Conservation (phyloP, 1,284 basidiomycete genomes). For the Clitocybe nebularis region DNA sequence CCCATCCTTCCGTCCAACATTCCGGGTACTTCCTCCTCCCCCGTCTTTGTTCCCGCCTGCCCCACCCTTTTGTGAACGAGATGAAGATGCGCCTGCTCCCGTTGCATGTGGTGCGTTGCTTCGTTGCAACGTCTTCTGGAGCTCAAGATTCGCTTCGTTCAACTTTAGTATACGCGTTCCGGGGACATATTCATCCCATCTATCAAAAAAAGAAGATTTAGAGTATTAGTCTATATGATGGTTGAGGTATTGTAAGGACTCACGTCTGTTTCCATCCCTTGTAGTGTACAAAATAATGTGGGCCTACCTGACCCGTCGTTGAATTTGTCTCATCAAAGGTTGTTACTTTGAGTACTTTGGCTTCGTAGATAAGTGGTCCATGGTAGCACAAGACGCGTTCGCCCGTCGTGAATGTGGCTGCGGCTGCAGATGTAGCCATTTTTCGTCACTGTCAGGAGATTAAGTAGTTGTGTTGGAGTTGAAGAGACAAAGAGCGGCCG, state of each 20-base stretch:
- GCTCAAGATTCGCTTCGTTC: constrained; percentile 81
- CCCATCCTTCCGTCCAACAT: constrained; percentile 46
- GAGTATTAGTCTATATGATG: constrained; percentile 2
- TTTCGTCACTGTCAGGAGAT: no score
- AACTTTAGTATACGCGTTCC: constrained; percentile 80
- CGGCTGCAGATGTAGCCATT: constrained; percentile 6
- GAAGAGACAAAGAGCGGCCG: no score
- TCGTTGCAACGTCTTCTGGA: constrained; percentile 64
- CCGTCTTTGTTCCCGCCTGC: constrained; percentile 33
- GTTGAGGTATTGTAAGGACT: constrained; percentile 30
- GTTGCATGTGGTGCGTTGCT: constrained; percentile 35
- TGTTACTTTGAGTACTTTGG: constrained; percentile 85
- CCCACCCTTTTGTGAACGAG: constrained; percentile 28
- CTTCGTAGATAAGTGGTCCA: constrained; percentile 92
- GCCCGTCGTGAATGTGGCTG: constrained; percentile 34
- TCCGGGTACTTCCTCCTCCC: constrained; percentile 34
- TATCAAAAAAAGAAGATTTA: constrained; percentile 25
- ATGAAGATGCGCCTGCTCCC: constrained; percentile 19
- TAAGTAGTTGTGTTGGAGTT: no score
- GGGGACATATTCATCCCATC: constrained; percentile 99
- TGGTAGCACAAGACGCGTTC: constrained; percentile 94
- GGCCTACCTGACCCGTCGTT: constrained; percentile 63
- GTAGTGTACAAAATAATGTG: constrained; percentile 96
- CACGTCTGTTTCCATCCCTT: constrained; percentile 99
- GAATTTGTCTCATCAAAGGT: constrained; percentile 72